Base-by-base conservation (phyloP, 2,329 filamentous ascomycete genomes). In the Nakataea oryzae region DNA sequence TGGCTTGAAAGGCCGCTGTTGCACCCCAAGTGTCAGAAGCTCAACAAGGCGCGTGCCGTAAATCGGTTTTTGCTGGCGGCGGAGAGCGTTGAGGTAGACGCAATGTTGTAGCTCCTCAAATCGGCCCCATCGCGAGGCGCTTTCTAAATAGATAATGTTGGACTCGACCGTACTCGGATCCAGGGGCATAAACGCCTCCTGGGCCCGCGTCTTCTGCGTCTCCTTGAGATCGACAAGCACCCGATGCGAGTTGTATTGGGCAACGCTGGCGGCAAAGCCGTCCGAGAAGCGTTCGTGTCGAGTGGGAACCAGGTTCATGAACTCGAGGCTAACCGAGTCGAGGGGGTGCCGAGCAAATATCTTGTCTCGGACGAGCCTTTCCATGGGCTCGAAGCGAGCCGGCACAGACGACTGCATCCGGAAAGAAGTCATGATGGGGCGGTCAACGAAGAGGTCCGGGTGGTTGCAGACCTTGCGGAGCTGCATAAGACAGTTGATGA, bases 401-500 rank as follows among this genome's bases (percentile, higher is more conserved):
- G 87, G 79, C 3, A 91, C 86, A 3, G 93, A 96, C 65, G 82
- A 88, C 29, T 85, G 81, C 89, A 97, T 96, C 3, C 92, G 91
- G 73, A 97, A 96, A 1, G 95, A 97, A 0, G 93, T 99, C 75
- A 96, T 95, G 69, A 99, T 97, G 1, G 92, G 93, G 21, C 95
- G 86, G 63, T 96, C 96, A 67, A 97, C 90, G 69, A 99, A 99
- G 11, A 99, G 81, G 74, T 99, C 95, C 0, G 95, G 96, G 71
- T 99, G 95, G 68, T 99, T 99, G 81, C 95, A 99, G 60, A 99
- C 96, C 73, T 97, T 97, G 59, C 95, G 87, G 61, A 99, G 80
- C 72, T 96, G 95, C 92, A 99, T 96, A 60, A 99, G 78, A 74
- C 96, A 97, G 72, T 97, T 96, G 75, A 97, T 97, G 72, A 99